phyloP scores from a whole-genome alignment of 2,329 filamentous ascomycete species.

The Apiospora marii region DNA sequence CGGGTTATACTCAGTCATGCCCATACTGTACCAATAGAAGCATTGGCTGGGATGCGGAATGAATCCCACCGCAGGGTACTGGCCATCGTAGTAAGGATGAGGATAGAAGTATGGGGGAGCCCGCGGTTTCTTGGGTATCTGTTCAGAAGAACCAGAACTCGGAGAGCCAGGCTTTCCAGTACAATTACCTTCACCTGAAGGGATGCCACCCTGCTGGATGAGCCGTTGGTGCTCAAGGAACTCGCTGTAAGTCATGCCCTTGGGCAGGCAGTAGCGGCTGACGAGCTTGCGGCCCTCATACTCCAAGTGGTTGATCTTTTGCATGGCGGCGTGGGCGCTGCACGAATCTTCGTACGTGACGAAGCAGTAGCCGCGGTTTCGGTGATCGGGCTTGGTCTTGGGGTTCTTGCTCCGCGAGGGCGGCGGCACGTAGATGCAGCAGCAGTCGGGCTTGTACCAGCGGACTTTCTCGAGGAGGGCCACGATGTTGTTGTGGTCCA shows the following conservation, averaged over 20 bases:
- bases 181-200: too few species aligned
- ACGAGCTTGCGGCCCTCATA: slow-evolving; percentile 23
- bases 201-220: neutral
- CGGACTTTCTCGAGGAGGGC: neutral
- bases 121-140: too few species aligned
- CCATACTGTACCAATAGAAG: too few species aligned
- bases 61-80: too few species aligned
- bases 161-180: too few species aligned
- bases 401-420: neutral
- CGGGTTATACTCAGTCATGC: neutral
- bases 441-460: slow-evolving; percentile 13
- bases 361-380: slow-evolving; percentile 27
- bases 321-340: slow-evolving; percentile 15
- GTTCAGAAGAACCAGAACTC: too few species aligned
- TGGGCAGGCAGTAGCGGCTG: slow-evolving; percentile 25
- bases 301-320: neutral
- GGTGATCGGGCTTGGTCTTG: neutral
- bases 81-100: neutral
- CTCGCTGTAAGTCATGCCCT: slow-evolving; percentile 15
- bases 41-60: neutral
- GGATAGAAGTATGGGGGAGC: neutral
- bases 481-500: slow-evolving; percentile 1
- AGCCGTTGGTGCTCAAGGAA: neutral
- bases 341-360: slow-evolving; percentile 22
- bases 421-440: slow-evolving; percentile 26